Conservation (phyloP, 2,329 filamentous ascomycete genomes). For the Fusarium sp. region DNA sequence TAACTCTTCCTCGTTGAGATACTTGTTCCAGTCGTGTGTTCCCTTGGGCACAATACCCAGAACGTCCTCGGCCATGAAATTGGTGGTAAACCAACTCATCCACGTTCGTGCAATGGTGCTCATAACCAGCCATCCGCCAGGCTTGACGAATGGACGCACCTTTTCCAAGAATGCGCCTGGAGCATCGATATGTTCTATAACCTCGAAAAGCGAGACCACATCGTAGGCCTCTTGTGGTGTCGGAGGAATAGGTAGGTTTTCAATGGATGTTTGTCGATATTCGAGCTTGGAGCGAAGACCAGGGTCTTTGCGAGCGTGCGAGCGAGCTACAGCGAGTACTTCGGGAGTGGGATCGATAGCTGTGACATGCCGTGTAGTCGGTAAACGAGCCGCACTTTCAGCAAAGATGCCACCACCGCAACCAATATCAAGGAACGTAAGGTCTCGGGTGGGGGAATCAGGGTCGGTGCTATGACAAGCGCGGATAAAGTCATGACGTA, state of each 20-base stretch:
- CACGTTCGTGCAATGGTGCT: conserved; percentile 93
- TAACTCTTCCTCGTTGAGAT: conserved; percentile 88
- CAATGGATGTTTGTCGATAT: conserved; percentile 83
- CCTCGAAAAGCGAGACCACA: conserved; percentile 90
- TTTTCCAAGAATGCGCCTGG: conserved; percentile 79
- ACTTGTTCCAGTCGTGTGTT: conserved; percentile 97
- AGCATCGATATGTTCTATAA: conserved; percentile 89
- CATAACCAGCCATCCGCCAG: conserved; percentile 92
- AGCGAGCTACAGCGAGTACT: conserved; percentile 79
- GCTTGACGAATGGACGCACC: conserved; percentile 81
- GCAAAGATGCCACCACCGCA: conserved; percentile 98
- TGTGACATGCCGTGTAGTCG: conserved; percentile 72
- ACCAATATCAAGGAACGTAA: conserved; percentile 89
- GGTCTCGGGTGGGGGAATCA: conserved; percentile 53
- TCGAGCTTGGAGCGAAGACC: conserved; percentile 71
- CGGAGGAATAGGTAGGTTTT: conserved; percentile 67
- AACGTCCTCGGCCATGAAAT: conserved; percentile 89
- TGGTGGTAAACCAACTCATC: conserved; percentile 92
- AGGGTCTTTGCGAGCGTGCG: conserved; percentile 82
- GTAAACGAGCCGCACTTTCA: conserved; percentile 81
- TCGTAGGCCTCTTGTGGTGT: conserved; percentile 70
- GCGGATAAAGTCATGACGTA: conserved; percentile 92
- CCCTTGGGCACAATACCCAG: conserved; percentile 88
- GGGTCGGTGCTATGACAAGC: conserved; percentile 72
- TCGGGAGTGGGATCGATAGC: conserved; percentile 83